These are phyloP conservation scores for Daphne laureola DNA, from an alignment of 441 rosid genomes.

Conservation along the genomic window DNA sequence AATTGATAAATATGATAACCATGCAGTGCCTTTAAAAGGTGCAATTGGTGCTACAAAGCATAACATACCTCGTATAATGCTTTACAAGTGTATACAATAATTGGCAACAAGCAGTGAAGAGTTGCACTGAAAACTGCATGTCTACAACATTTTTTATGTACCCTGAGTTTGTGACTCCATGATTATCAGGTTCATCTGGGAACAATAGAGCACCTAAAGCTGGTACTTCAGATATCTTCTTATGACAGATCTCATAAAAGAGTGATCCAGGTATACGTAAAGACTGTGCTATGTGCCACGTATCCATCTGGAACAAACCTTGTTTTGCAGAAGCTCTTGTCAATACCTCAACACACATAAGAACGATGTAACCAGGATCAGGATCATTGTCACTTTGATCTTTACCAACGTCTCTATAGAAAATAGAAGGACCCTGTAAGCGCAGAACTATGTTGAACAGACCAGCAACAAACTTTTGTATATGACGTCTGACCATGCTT, in stretches of 20 bases:
- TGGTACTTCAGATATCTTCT: conserved; percentile 24
- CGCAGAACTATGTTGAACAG: conserved; percentile 68
- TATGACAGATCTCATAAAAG: conserved; percentile 46
- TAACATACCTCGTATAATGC: conserved; percentile 67
- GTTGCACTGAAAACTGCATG: conserved; percentile 41
- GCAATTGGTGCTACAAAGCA: neutral
- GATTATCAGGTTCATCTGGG: conserved; percentile 20
- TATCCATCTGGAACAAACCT: conserved; percentile 57
- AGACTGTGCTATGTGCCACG: conserved; percentile 71
- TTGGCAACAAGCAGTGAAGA: conserved; percentile 68
- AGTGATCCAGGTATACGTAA: conserved; percentile 62
- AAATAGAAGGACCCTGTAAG: conserved; percentile 65
- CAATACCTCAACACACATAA: conserved; percentile 85
- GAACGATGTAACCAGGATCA: conserved; percentile 80
- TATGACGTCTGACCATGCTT: conserved; percentile 52
- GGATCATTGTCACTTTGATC: conserved; percentile 31
- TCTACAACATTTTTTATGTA: conserved; percentile 33
- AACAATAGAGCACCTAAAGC: conserved; percentile 14
- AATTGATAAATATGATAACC: conserved; percentile 8
- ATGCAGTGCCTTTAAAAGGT: neutral
- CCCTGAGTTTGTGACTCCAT: conserved; percentile 17
- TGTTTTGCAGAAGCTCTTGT: conserved; percentile 71
- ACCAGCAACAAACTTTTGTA: conserved; percentile 61
- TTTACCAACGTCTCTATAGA: conserved; percentile 25
- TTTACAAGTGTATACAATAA: conserved; percentile 64